Conservation (phyloP, 2,329 filamentous ascomycete genomes). For the Albophoma yamanashiensis region DNA sequence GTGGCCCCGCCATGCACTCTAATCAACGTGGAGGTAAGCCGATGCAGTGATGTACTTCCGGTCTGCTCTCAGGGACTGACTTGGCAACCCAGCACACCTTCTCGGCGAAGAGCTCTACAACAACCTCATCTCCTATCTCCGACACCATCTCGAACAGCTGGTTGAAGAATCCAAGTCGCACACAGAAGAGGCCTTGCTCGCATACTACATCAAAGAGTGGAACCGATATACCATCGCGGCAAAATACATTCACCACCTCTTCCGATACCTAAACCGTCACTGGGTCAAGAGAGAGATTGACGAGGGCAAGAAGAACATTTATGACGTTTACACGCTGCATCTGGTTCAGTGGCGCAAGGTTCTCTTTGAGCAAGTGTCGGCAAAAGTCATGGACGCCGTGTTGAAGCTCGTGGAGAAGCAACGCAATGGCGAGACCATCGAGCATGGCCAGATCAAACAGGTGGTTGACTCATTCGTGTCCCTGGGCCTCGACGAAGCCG, state of each 20-base stretch:
- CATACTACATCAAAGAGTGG: slow-evolving; percentile 96
- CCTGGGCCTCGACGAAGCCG: slow-evolving; percentile 83
- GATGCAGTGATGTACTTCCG: not conserved
- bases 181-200: slow-evolving; percentile 78
- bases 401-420: slow-evolving; percentile 95
- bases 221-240: slow-evolving; percentile 88
- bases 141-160: slow-evolving; percentile 62
- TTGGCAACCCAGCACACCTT: slow-evolving; percentile 58
- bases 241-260: slow-evolving; percentile 95
- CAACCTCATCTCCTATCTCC: slow-evolving; percentile 79
- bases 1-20: slow-evolving; percentile 26
- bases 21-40: slow-evolving; percentile 50
- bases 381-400: slow-evolving; percentile 90
- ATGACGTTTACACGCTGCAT: slow-evolving; percentile 95
- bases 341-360: slow-evolving; percentile 91
- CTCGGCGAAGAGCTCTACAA: slow-evolving; percentile 94
- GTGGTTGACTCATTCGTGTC: slow-evolving; percentile 96
- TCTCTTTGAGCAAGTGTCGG: slow-evolving; percentile 73
- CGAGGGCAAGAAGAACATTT: slow-evolving; percentile 96
- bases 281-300: slow-evolving; percentile 99
- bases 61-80: not conserved
- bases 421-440: slow-evolving; percentile 93
- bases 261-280: slow-evolving; percentile 91
- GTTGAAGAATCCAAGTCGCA: slow-evolving; percentile 65
- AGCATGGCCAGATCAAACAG: slow-evolving; percentile 92